Base-by-base conservation (phyloP, 2,329 filamentous ascomycete genomes). In the Chaetomium olivaceum region DNA sequence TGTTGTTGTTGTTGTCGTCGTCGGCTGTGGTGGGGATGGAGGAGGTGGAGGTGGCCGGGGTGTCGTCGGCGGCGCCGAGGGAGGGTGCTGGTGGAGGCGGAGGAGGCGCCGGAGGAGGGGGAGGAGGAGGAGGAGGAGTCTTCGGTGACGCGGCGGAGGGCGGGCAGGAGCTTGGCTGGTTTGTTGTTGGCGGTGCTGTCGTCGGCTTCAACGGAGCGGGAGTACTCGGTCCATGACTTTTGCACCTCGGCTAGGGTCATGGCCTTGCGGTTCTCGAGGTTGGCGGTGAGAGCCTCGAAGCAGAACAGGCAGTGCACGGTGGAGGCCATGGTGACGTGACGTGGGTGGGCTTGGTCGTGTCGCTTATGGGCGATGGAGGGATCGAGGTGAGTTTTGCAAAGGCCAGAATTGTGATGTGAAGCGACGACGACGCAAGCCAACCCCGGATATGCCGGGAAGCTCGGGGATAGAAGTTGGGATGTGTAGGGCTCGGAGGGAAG, bases 281-380 rank as follows among this genome's bases (percentile, higher is more conserved):
- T 86, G 62, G 93, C 90, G 58, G 87, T 84, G 46, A 99, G 87
- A 50, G 84, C 84, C 79, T 99, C 95, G 82, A 99, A 98, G 82
- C 93, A 97, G 79, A 89, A 93, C 74, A 94, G 88, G 78, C 93
- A 97, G 79, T 98, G 94, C 66, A 89, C 89, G 73, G 86, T 80
- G 64, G 90, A 90, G 58, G 95, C 94, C 94, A 98, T 98, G 64
- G 19, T 62, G 46, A 19, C 36, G 19, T 62, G 46, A 19, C 36
- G 46, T 31, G 25, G 48, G 51, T 62, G 67, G 60, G 56, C 55
- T 51, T 54, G 62, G 65, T 56, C 60, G 63, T 59, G 63, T 66
- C 63, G 62, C 60, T 61, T n/a, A 54, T 5, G 2, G 2, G 29
- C 16, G 39, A 16, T 14, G 55, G 60, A 21, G 43, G 12, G 14